Evolutionary conservation across 1,139 yeast species (phyloP), one percentile per base, ranked within the genome.

Genomic region (Lodderomyces pseudojiufengensis): DNA sequence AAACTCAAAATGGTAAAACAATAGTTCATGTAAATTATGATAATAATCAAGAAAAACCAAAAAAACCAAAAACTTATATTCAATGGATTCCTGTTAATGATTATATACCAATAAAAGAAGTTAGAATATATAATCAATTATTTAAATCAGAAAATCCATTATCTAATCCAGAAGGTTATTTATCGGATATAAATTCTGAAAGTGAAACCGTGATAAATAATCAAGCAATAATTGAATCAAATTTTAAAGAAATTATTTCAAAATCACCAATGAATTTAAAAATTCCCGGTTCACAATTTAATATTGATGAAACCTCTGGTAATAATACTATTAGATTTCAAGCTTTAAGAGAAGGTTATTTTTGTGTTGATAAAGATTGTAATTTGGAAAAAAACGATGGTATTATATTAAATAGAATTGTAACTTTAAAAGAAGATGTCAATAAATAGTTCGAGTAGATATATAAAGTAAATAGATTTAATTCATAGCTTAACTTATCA

Each of bases 291-390:
- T 82, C 84, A 43, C 80, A 80, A 45, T 84, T 84, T 55, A 77
- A 80, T 54, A 84, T 84, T 47, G 70, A 69, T 48, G 95, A 85
- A 57, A 62, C 60, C 37, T 57, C 57, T 32, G 75, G 73, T 20
- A 81, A 84, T 24, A 95, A 92, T 59, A 78, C 95, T n/a, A 85
- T 86, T 25, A 78, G 98, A 59, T 94, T 94, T 86, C 99, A 94
- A 67, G 98, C 96, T 22, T 76, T 94, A 61, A 82, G 99, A 65
- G 92, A 87, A 35, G 99, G 98, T 18, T 92, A 92, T 63, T 94
- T 90, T 76, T 83, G 96, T 57, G 64, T 87, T 60, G 99, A 94
- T 57, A 78, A 75, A 51, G 97, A 92, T 46, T 67, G 87, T 38
- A 66, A 70, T 5, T 70, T 64, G 15, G 80, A 75, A 32, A 12